Conservation (phyloP, 1,284 basidiomycete species). For the Schizophyllum commune region DNA sequence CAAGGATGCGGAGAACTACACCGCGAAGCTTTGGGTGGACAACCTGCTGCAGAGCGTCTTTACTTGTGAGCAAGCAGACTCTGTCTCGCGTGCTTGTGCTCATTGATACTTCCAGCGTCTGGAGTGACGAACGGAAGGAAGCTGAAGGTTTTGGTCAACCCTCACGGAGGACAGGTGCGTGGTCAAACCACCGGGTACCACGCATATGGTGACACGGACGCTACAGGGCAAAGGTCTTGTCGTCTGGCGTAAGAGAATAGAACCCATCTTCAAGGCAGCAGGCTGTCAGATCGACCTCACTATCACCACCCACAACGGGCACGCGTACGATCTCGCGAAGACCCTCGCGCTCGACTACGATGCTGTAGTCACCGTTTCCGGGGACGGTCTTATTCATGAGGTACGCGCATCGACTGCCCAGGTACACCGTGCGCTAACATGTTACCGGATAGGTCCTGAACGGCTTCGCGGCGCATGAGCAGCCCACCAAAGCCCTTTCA, state of each 20-base stretch:
- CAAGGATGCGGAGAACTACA: constrained; percentile 7
- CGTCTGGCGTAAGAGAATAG: constrained; percentile 50
- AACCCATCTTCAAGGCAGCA: constrained; percentile 69
- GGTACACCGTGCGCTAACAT: not conserved
- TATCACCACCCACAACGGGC: constrained; percentile 57
- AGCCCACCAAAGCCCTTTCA: constrained; percentile 63
- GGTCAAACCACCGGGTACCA: too few species aligned
- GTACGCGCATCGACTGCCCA: constrained; percentile 4
- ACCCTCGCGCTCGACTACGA: constrained; percentile 53
- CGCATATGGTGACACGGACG: too few species aligned
- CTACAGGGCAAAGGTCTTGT: constrained; percentile 51
- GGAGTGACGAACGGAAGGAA: constrained; percentile 23
- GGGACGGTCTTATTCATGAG: constrained; percentile 79
- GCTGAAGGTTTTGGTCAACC: constrained; percentile 69
- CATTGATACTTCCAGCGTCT: not conserved
- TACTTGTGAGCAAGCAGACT: constrained; percentile 4
- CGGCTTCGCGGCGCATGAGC: constrained; percentile 71
- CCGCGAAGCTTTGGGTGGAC: constrained; percentile 11
- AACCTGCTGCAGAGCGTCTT: constrained; percentile 10
- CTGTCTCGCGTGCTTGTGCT: not conserved
- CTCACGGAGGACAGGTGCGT: constrained; percentile 58
- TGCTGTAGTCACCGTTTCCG: constrained; percentile 66
- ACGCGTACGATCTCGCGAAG: constrained; percentile 58
- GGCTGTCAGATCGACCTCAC: constrained; percentile 46
- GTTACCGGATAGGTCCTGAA: constrained; percentile 51